Evolutionary conservation across 1,139 yeast genomes (phyloP).

Genomic region (Yamadazyma atmosphaerica): DNA sequence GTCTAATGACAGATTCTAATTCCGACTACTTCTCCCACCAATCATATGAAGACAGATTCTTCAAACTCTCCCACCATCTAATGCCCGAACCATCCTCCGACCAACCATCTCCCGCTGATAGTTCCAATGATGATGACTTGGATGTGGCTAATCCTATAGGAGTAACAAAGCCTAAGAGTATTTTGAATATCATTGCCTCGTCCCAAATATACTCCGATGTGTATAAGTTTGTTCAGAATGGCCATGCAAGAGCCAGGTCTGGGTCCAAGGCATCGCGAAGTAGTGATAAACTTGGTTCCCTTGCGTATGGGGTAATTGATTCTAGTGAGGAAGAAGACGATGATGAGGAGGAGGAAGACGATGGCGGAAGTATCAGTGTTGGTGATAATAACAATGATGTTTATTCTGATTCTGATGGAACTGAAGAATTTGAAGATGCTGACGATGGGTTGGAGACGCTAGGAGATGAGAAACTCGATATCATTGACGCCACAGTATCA

Average conservation of each 20-base stretch:
- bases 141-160: conserved; percentile 15
- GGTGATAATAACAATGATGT: conserved; percentile 3
- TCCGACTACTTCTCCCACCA: not conserved
- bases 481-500: no score
- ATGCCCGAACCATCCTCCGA: conserved; percentile 7
- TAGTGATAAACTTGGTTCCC: conserved; percentile 3
- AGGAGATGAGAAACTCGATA: no score
- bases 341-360: conserved; percentile 6
- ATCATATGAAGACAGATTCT: not conserved
- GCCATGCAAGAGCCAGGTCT: conserved; percentile 5
- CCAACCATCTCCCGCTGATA: not conserved
- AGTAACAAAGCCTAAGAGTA: conserved; percentile 9
- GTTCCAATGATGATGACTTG: conserved; percentile 11
- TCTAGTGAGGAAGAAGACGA: conserved; percentile 10
- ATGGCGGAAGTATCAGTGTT: no score
- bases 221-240: conserved; percentile 10
- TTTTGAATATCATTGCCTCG: conserved; percentile 11
- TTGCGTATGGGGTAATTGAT: conserved; percentile 11
- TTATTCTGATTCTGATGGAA: not conserved
- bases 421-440: conserved; percentile 12
- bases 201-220: conserved; percentile 17
- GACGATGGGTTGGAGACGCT: conserved; percentile 11
- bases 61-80: no score
- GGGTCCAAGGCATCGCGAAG: conserved; percentile 2
- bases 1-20: no score